Conservation (phyloP, 1,284 basidiomycete species). For the Malassezia nana region DNA sequence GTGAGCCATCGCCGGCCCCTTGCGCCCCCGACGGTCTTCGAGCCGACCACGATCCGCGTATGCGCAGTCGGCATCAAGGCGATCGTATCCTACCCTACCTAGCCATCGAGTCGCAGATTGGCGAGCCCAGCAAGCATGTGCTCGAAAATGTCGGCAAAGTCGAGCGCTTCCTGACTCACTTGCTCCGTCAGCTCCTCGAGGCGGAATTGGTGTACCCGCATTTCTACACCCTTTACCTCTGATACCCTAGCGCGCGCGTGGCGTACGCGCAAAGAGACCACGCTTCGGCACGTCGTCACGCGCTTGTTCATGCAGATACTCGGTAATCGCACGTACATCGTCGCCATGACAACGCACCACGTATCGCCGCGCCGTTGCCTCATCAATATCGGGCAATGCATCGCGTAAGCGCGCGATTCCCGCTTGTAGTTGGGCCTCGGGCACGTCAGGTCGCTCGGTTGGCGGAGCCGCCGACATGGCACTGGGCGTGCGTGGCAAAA, state of each 20-base stretch:
- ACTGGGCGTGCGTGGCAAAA: conserved; percentile 1
- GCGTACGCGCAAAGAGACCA: conserved; percentile 11
- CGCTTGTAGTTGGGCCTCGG: background rate
- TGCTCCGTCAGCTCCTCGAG: conserved; percentile 83
- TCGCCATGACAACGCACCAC: conserved; percentile 6
- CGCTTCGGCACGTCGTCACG: conserved; percentile 1
- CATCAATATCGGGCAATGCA: conserved; percentile 13
- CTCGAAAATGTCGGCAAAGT: conserved; percentile 92
- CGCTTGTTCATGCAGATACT: conserved; percentile 14
- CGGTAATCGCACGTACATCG: conserved; percentile 8
- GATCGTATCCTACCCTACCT: conserved; percentile 69
- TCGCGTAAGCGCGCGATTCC: conserved; percentile 6
- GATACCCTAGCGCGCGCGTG: conserved; percentile 12
- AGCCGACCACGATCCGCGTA: conserved; percentile 1
- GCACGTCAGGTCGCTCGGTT: too few relatives aligned
- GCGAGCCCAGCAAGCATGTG: conserved; percentile 88
- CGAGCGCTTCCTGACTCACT: conserved; percentile 87
- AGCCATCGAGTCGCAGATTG: conserved; percentile 90
- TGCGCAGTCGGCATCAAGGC: conserved; percentile 56
- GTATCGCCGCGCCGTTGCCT: conserved; percentile 6
- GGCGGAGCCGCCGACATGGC: background rate
- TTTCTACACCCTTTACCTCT: conserved; percentile 42
- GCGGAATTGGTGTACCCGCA: conserved; percentile 46
- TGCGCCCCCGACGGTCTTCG: conserved; percentile 18
- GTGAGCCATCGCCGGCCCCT: conserved; percentile 27